phyloP scores from a whole-genome alignment of 257 asterid species.

The Salvia splendens region DNA sequence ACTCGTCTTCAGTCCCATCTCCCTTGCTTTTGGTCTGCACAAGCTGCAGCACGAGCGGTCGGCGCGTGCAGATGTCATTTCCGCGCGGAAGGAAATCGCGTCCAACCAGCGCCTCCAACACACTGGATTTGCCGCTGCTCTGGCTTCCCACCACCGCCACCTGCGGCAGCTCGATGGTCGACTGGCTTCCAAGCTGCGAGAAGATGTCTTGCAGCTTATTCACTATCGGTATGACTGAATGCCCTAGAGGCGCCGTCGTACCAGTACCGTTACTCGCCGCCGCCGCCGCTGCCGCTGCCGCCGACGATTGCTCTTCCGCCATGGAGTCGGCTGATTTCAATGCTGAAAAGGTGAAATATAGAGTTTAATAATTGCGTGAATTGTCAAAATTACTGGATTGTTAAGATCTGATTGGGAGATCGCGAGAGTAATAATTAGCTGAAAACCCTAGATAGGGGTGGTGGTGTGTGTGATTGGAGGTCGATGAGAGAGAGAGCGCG shows the following conservation, averaged over 20 bases:
- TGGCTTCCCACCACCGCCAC: slow-evolving; percentile 99
- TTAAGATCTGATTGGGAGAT: slow-evolving; percentile 37
- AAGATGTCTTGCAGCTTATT: slow-evolving; percentile 92
- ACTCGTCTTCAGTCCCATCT: slow-evolving; percentile 72
- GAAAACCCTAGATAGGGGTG: slow-evolving; percentile 40
- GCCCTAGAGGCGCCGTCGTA: slow-evolving; percentile 61
- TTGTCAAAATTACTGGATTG: background rate
- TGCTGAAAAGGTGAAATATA: slow-evolving; percentile 12
- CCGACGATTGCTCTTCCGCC: slow-evolving; percentile 65
- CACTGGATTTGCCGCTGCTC: slow-evolving; percentile 99
- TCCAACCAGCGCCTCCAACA: slow-evolving; percentile 92
- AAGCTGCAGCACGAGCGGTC: slow-evolving; percentile 96
- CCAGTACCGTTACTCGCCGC: slow-evolving; percentile 33
- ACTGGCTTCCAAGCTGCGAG: slow-evolving; percentile 86
- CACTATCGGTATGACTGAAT: slow-evolving; percentile 81
- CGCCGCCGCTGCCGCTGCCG: slow-evolving; percentile 38
- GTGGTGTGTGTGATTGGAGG: slow-evolving; percentile 26
- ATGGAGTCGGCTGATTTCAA: slow-evolving; percentile 39
- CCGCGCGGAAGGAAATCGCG: slow-evolving; percentile 98
- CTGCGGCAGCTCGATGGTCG: slow-evolving; percentile 92
- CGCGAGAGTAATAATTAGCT: slow-evolving; percentile 15
- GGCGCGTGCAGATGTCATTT: slow-evolving; percentile 85
- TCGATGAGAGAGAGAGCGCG: slow-evolving; percentile 34
- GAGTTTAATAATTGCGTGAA: slow-evolving; percentile 3
- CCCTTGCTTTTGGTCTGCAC: slow-evolving; percentile 67